A percentile compares a stretch with the other conserved stretches of the same genome.
Conservation (phyloP, 23 red algal species). For the Gracilaria gracilis region DNA sequence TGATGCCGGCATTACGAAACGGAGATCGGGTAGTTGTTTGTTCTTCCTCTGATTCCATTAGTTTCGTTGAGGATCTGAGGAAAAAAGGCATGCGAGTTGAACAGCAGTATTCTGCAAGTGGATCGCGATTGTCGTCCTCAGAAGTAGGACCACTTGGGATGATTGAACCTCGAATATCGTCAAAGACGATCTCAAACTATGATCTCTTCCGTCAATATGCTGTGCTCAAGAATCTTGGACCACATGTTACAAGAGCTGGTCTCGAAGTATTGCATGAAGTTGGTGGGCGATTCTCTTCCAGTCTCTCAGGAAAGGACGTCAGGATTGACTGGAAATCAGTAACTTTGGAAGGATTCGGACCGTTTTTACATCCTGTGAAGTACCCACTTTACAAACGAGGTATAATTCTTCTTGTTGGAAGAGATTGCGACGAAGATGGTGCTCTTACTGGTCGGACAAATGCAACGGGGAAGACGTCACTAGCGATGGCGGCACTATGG, state of each 20-base stretch:
- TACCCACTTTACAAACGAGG: slow-evolving; percentile 75
- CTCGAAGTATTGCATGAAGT: slow-evolving; percentile 57
- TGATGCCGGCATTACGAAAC: slow-evolving; percentile 30
- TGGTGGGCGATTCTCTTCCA: slow-evolving; percentile 28
- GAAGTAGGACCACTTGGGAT: slow-evolving; percentile 28
- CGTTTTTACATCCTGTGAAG: slow-evolving; percentile 49
- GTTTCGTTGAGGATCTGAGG: slow-evolving; percentile 28
- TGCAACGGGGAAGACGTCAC: slow-evolving; percentile 80
- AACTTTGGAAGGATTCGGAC: slow-evolving; percentile 71
- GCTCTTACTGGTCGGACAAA: slow-evolving; percentile 67
- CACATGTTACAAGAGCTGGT: slow-evolving; percentile 26
- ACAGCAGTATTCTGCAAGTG: slow-evolving; percentile 14
- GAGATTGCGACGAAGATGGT: slow-evolving; percentile 55
- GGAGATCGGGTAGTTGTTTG: slow-evolving; percentile 33
- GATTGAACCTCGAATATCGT: slow-evolving; percentile 49
- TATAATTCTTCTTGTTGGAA: slow-evolving; percentile 71
- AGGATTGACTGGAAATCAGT: slow-evolving; percentile 62
- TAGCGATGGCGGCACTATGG: slow-evolving; percentile 90
- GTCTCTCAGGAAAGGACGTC: slow-evolving; percentile 47
- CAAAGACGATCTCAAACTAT: slow-evolving; percentile 40
- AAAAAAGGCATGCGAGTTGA: slow-evolving; percentile 54
- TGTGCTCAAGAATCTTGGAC: slow-evolving; percentile 30
- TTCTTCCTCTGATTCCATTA: neutral
- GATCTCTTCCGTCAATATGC: slow-evolving; percentile 54
- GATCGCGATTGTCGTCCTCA: neutral